Evolutionary conservation across 805 yeast genomes (phyloP).

Genomic region (Candida sithepensis): DNA sequence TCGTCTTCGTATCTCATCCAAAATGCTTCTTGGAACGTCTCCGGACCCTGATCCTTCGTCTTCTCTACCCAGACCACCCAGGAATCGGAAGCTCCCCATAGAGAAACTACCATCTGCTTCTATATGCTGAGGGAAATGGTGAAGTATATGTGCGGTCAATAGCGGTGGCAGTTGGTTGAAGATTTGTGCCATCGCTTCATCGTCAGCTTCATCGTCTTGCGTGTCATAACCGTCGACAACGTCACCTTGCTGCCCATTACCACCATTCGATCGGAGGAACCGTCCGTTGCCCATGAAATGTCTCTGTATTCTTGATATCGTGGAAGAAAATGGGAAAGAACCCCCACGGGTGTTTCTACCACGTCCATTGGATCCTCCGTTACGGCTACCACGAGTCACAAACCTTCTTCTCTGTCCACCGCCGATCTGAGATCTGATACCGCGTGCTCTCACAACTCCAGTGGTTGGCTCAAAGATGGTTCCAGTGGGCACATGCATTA

Average conservation of each 20-base stretch:
- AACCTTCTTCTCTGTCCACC: neutral
- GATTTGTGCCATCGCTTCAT: neutral
- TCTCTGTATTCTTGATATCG: neutral
- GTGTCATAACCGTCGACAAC: no score
- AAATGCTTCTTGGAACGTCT: constrained; percentile 25
- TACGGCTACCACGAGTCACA: neutral
- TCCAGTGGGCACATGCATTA: constrained; percentile 10
- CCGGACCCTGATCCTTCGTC: constrained; percentile 9
- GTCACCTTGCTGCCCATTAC: no score
- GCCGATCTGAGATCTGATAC: neutral
- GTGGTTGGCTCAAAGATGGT: neutral
- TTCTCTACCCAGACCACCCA: neutral
- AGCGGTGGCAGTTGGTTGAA: neutral
- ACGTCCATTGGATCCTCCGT: neutral
- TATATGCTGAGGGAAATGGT: neutral
- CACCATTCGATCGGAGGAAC: neutral
- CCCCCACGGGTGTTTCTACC: neutral
- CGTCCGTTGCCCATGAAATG: neutral
- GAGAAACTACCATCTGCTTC: neutral
- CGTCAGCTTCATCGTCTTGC: neutral
- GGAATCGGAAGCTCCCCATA: neutral
- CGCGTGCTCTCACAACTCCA: neutral
- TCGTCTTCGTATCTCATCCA: constrained; percentile 25
- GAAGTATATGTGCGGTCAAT: neutral
- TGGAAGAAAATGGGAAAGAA: neutral